Conservation (phyloP, 192 early-diverging fungal genomes). For the Coemansia sp. region DNA sequence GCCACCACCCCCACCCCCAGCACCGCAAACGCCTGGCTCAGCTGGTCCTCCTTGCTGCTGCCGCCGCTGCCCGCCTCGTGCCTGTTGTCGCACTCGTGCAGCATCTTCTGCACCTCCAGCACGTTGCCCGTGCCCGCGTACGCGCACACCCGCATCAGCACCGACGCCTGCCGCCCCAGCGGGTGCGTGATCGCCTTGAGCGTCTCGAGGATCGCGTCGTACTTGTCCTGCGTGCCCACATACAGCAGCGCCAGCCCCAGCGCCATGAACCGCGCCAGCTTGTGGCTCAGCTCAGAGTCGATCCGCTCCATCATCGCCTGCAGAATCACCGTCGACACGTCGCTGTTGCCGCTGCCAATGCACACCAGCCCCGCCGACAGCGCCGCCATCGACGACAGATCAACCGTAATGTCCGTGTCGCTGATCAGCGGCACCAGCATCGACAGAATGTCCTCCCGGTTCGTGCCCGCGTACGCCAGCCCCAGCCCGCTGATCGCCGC, state of each 20-base stretch:
- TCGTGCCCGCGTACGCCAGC: conserved; percentile 92
- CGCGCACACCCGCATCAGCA: conserved; percentile 88
- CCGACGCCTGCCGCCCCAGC: conserved; percentile 84
- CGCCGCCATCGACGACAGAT: conserved; percentile 87
- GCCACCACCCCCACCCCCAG: conserved; percentile 95
- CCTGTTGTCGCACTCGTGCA: conserved; percentile 94
- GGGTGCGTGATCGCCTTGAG: conserved; percentile 96
- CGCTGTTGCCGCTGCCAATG: conserved; percentile 88
- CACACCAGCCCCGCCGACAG: conserved; percentile 91
- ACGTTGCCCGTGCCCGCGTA: conserved; percentile 97
- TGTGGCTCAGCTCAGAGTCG: conserved; percentile 84
- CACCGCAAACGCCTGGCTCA: conserved; percentile 93
- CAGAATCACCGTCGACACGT: conserved; percentile 88
- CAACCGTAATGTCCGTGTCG: conserved; percentile 82
- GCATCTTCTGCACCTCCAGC: conserved; percentile 94
- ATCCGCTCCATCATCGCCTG: conserved; percentile 95
- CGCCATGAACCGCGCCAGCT: conserved; percentile 91
- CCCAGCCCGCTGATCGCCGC: conserved; percentile 91
- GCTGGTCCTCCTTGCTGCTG: conserved; percentile 85
- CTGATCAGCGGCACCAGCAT: conserved; percentile 80
- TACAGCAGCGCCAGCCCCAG: conserved; percentile 90
- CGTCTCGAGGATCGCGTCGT: conserved; percentile 91
- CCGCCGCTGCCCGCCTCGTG: too few species aligned
- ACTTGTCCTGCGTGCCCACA: conserved; percentile 88
- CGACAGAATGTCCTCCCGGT: conserved; percentile 82